phyloP scores from a whole-genome alignment of 768 basidiomycete species.

The Rhizopogon salebrosus region DNA sequence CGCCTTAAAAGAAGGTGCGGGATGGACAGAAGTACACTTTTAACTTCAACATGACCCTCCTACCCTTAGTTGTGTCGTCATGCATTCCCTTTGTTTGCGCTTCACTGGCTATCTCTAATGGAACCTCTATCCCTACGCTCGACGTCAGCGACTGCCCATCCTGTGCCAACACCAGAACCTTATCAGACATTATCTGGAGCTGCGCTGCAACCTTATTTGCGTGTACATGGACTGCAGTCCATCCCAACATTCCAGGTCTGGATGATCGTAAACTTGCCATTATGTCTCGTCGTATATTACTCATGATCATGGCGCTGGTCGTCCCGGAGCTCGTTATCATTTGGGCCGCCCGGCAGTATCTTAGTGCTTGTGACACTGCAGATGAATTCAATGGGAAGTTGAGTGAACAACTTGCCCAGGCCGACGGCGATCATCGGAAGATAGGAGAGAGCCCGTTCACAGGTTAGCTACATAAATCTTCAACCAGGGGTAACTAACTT shows the following conservation, averaged over 20 bases:
- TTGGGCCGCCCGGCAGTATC: constrained; percentile 25
- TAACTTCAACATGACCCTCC: background rate
- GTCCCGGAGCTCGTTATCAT: constrained; percentile 22
- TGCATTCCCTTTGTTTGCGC: background rate
- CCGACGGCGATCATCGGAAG: background rate
- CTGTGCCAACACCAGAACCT: constrained; percentile 19
- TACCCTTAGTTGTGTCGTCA: background rate
- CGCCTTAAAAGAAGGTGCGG: background rate
- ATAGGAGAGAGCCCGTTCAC: background rate
- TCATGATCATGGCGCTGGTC: constrained; percentile 20
- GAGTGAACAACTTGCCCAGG: background rate
- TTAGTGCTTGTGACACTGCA: constrained; percentile 7
- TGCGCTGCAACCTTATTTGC: constrained; percentile 27
- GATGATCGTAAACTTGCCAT: constrained; percentile 4
- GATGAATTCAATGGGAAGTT: background rate
- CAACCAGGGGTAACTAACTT: too few species aligned
- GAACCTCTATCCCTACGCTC: background rate
- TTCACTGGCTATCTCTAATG: background rate
- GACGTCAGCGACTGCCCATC: background rate
- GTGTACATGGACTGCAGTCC: too few species aligned
- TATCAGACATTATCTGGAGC: constrained; percentile 23
- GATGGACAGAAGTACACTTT: background rate
- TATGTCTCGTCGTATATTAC: constrained; percentile 4
- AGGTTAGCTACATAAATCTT: background rate
- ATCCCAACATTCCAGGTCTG: constrained; percentile 18